A percentile compares a stretch with the other conserved stretches of the same genome.
Conservation (phyloP, 148 eudicot species). For the Rhododendron kiyosumense region DNA sequence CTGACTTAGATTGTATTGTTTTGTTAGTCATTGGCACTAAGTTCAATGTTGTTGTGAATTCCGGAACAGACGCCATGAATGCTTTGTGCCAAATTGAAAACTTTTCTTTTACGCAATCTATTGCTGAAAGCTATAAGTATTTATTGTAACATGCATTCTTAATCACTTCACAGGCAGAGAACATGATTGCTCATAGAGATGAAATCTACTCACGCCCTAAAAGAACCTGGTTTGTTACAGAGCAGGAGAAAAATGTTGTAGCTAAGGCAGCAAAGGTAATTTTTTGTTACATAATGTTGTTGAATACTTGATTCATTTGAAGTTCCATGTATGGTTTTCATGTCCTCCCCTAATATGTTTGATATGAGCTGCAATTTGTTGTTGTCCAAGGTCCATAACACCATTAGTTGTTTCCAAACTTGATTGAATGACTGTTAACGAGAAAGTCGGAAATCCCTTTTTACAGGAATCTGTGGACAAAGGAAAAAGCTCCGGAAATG, state of each 20-base stretch:
- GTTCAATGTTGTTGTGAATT: background rate
- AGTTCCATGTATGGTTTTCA: background rate
- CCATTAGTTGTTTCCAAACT: background rate
- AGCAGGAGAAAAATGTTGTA: slow-evolving; percentile 65
- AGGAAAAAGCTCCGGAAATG: slow-evolving; percentile 35
- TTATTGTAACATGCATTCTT: background rate
- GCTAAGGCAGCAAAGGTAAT: slow-evolving; percentile 68
- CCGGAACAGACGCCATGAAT: background rate
- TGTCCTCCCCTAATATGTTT: background rate
- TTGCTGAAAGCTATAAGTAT: background rate
- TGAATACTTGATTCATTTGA: background rate
- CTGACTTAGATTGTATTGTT: background rate
- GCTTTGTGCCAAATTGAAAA: background rate
- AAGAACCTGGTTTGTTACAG: slow-evolving; percentile 86
- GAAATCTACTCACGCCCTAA: slow-evolving; percentile 90
- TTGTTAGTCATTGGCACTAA: background rate
- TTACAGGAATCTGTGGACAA: slow-evolving; percentile 45
- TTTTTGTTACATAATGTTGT: background rate
- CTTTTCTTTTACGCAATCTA: background rate
- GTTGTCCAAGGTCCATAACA: background rate
- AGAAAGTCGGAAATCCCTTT: background rate
- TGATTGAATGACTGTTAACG: background rate
- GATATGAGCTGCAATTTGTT: background rate
- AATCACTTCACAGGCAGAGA: slow-evolving; percentile 64
- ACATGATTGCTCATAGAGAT: slow-evolving; percentile 79